These are phyloP conservation scores for Xylaria sp. DNA, from an alignment of 2,329 filamentous ascomycete species.

Conservation along the genomic window DNA sequence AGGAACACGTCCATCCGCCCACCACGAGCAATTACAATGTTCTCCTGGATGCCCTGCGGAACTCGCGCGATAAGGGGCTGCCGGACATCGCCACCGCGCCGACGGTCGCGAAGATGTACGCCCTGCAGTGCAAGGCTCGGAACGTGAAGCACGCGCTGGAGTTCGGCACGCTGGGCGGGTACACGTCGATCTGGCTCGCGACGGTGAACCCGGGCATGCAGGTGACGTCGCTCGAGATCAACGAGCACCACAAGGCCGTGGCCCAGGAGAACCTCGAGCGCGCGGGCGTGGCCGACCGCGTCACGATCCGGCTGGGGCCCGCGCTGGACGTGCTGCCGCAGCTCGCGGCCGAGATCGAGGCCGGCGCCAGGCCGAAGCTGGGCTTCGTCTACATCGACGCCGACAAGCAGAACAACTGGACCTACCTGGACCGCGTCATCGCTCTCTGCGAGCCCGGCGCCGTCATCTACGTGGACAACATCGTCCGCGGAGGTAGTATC, in stretches of 20 bases:
- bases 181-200: constrained; percentile 38
- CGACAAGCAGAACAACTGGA: constrained; percentile 37
- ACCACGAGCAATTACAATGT: constrained; percentile 23
- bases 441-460: constrained; percentile 32
- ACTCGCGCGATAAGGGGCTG: constrained; percentile 35
- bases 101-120: constrained; percentile 34
- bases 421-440: constrained; percentile 33
- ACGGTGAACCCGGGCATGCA: constrained; percentile 21
- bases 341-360: constrained; percentile 27
- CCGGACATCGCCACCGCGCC: constrained; percentile 34
- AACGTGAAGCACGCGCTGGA: constrained; percentile 34
- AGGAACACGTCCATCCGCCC: constrained; percentile 25
- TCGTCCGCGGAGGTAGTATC: constrained; percentile 27
- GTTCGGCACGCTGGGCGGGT: constrained; percentile 40
- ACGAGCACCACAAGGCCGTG: constrained; percentile 25
- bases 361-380: constrained; percentile 18
- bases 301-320: constrained; percentile 32
- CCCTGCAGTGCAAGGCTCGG: constrained; percentile 34
- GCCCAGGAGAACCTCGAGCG: constrained; percentile 32
- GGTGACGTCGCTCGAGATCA: constrained; percentile 37
- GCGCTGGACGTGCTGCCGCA: constrained; percentile 30
- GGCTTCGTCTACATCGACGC: constrained; percentile 40
- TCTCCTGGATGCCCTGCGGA: constrained; percentile 31
- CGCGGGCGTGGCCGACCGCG: constrained; percentile 33
- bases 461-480: constrained; percentile 35